Evolutionary conservation across 257 asterid species (phyloP).

Genomic region (Parsonsia alboflavescens): DNA sequence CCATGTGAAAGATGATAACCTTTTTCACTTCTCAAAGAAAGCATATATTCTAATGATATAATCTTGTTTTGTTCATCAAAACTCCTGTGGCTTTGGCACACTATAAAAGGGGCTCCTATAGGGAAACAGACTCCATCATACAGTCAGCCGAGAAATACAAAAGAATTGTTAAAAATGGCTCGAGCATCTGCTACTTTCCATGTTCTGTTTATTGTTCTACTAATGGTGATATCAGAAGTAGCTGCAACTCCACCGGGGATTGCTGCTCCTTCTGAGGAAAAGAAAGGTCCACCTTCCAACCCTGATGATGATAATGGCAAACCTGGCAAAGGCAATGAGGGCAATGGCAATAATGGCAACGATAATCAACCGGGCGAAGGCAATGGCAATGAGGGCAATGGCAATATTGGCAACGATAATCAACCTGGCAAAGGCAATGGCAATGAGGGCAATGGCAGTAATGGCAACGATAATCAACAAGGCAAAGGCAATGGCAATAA

Average conservation of each 20-base stretch:
- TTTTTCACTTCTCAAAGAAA: no score
- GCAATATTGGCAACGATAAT: not conserved
- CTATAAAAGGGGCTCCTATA: not conserved
- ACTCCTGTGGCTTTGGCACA: not conserved
- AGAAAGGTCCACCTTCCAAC: not conserved
- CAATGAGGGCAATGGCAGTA: not conserved
- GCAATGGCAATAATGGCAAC: not conserved
- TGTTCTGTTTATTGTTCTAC: not conserved
- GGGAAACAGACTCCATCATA: not conserved
- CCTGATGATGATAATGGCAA: not conserved
- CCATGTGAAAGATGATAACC: no score
- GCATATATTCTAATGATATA: no score
- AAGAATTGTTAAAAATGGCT: not conserved
- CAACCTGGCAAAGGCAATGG: not conserved
- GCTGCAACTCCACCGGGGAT: not conserved
- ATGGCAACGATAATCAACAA: not conserved
- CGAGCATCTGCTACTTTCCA: not conserved
- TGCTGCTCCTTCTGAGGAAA: no score
- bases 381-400: not conserved
- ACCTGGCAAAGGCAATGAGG: not conserved
- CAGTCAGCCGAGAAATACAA: not conserved
- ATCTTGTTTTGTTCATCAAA: no score
- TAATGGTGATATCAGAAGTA: not conserved
- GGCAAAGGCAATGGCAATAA: not conserved
- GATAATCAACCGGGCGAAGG: no score